A percentile compares a stretch with the other conserved stretches of the same genome.
phyloP scores from a whole-genome alignment of 768 basidiomycete species.

The Saitozyma podzolica region DNA sequence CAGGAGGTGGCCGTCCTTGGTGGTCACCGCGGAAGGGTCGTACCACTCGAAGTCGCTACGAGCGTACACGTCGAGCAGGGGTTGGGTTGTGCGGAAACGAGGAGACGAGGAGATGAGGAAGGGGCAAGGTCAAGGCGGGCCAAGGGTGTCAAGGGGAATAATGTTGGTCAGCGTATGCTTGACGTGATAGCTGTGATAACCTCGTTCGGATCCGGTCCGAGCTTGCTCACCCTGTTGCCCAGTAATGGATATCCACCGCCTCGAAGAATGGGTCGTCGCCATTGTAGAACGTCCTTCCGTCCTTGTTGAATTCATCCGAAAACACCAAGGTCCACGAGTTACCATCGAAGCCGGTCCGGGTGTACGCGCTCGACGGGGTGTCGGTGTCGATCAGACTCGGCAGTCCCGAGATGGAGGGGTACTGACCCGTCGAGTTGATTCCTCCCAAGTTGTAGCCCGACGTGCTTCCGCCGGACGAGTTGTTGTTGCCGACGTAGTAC shows the following conservation, averaged over 20 bases:
- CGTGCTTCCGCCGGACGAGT: constrained; percentile 22
- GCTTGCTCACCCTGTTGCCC: constrained; percentile 42
- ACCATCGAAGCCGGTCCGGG: constrained; percentile 60
- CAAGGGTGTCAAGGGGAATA: background rate
- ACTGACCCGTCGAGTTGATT: constrained; percentile 69
- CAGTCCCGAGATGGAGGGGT: constrained; percentile 53
- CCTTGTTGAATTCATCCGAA: constrained; percentile 82
- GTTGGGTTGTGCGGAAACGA: no score
- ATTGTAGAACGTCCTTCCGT: constrained; percentile 72
- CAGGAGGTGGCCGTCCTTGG: constrained; percentile 69
- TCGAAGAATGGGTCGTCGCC: constrained; percentile 76
- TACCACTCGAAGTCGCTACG: constrained; percentile 70
- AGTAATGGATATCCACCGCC: constrained; percentile 54
- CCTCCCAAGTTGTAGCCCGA: constrained; percentile 69
- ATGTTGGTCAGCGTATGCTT: background rate
- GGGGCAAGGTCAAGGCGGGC: background rate
- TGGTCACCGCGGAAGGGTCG: constrained; percentile 70
- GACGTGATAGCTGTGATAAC: background rate
- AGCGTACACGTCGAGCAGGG: constrained; percentile 1
- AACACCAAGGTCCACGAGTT: constrained; percentile 70
- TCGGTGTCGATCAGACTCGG: constrained; percentile 73
- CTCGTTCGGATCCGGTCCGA: background rate
- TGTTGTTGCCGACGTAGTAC: constrained; percentile 24
- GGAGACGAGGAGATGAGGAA: no score
- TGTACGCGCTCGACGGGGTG: constrained; percentile 60